These are phyloP conservation scores for Penicillium sp. DNA, from an alignment of 2,329 filamentous ascomycete genomes.

Conservation along the genomic window DNA sequence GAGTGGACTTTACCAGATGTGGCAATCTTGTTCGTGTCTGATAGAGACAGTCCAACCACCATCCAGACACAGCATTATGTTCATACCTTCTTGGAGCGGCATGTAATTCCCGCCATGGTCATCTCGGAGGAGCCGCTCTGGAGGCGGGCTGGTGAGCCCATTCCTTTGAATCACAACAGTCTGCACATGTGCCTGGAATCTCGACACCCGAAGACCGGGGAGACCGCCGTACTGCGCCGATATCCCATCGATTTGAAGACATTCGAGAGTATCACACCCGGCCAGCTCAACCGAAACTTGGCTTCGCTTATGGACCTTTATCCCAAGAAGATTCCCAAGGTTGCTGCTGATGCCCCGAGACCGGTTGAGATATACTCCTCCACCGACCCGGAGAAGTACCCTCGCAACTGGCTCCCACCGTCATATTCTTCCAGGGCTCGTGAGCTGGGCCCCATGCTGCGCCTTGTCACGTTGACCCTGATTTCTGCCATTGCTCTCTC, in stretches of 20 bases:
- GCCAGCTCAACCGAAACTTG: constrained; percentile 55
- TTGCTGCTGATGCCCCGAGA: constrained; percentile 23
- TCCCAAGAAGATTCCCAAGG: constrained; percentile 34
- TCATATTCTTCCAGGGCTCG: constrained; percentile 30
- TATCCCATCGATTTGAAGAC: constrained; percentile 56
- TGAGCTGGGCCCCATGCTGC: constrained; percentile 36
- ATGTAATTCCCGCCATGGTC: constrained; percentile 52
- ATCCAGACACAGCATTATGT: constrained; percentile 43
- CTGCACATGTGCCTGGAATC: constrained; percentile 54
- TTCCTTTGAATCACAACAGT: constrained; percentile 49
- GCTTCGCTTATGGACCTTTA: constrained; percentile 48
- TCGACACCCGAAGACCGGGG: constrained; percentile 42
- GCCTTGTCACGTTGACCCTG: constrained; percentile 37
- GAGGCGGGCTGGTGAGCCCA: constrained; percentile 41
- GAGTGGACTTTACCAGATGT: constrained; percentile 55
- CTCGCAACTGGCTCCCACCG: constrained; percentile 33
- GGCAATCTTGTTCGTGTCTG: constrained; percentile 53
- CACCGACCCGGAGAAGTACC: constrained; percentile 35
- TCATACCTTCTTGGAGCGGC: constrained; percentile 50
- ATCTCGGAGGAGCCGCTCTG: constrained; percentile 53
- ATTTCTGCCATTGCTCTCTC: constrained; percentile 38
- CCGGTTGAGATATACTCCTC: constrained; percentile 21
- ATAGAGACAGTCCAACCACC: constrained; percentile 38
- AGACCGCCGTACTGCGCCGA: constrained; percentile 42
- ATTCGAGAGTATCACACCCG: constrained; percentile 55